Conservation (phyloP, 768 basidiomycete genomes). For the Gloeopeniophorella convolvens region DNA sequence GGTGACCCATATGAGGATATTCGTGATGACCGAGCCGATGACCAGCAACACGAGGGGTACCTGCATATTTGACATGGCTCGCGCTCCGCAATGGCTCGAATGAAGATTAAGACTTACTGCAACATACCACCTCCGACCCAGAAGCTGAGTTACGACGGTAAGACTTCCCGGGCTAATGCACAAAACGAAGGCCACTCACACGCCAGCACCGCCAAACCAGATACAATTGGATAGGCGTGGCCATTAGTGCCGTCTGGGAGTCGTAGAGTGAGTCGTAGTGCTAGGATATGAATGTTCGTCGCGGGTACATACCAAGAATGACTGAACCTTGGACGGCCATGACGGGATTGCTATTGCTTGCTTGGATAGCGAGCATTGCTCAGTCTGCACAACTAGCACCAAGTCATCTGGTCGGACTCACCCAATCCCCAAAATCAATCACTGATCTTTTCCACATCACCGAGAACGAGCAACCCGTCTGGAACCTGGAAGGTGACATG, state of each 20-base stretch:
- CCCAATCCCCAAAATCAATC: constrained; percentile 24
- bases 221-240: constrained; percentile 26
- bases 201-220: constrained; percentile 27
- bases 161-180: background rate
- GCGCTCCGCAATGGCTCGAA: background rate
- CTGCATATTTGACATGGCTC: background rate
- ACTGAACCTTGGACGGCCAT: constrained; percentile 11
- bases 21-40: background rate
- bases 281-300: no score
- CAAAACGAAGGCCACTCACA: constrained; percentile 6
- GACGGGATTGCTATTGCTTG: background rate
- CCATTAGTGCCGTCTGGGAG: constrained; percentile 23
- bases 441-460: constrained; percentile 23
- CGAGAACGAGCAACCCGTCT: constrained; percentile 22
- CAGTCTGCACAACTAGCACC: no score
- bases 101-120: background rate
- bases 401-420: no score
- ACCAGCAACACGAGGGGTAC: constrained; percentile 5
- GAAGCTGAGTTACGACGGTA: background rate
- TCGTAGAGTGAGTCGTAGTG: background rate
- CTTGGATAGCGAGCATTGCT: background rate
- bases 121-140: background rate
- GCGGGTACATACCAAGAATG: background rate
- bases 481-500: constrained; percentile 15
- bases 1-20: background rate